Conservation (phyloP, 352 stramenopile genomes). For the Phytophthora hybrid region DNA sequence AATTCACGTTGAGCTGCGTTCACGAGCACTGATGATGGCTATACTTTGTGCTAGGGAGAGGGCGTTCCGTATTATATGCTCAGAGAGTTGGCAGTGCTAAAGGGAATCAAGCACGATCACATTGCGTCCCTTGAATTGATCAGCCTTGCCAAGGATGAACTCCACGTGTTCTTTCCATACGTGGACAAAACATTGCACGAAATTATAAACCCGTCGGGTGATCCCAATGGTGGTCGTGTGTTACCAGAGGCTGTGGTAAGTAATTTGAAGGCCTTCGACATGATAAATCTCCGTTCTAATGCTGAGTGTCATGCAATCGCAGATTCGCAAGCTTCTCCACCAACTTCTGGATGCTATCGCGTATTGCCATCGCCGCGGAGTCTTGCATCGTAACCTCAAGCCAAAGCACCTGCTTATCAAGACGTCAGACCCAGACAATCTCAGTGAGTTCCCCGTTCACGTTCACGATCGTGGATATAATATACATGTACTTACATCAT, state of each 20-base stretch:
- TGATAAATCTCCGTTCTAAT: conserved; percentile 6
- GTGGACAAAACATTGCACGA: conserved; percentile 93
- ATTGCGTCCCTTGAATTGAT: conserved; percentile 91
- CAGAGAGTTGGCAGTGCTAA: conserved; percentile 88
- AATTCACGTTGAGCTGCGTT: not conserved
- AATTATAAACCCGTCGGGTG: conserved; percentile 90
- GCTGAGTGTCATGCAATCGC: not conserved
- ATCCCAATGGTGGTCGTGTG: conserved; percentile 81
- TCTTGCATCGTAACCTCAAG: conserved; percentile 92
- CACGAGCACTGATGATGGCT: conserved; percentile 8
- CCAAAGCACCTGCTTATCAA: conserved; percentile 92
- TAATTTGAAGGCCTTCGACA: not conserved
- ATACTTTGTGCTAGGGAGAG: conserved; percentile 66
- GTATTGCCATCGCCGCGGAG: conserved; percentile 88
- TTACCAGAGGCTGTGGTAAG: conserved; percentile 79
- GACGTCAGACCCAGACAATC: conserved; percentile 63
- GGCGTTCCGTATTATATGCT: conserved; percentile 95
- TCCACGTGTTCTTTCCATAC: conserved; percentile 93
- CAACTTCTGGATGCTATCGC: conserved; percentile 90
- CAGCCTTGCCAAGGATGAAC: conserved; percentile 85
- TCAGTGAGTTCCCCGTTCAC: conserved; percentile 46
- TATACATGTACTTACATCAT: not conserved
- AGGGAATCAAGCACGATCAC: conserved; percentile 89
- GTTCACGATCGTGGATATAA: not conserved
- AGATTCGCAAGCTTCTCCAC: conserved; percentile 85